These are phyloP conservation scores for Oldenlandia corymbosa DNA, from an alignment of 257 asterid species.

Conservation along the genomic window DNA sequence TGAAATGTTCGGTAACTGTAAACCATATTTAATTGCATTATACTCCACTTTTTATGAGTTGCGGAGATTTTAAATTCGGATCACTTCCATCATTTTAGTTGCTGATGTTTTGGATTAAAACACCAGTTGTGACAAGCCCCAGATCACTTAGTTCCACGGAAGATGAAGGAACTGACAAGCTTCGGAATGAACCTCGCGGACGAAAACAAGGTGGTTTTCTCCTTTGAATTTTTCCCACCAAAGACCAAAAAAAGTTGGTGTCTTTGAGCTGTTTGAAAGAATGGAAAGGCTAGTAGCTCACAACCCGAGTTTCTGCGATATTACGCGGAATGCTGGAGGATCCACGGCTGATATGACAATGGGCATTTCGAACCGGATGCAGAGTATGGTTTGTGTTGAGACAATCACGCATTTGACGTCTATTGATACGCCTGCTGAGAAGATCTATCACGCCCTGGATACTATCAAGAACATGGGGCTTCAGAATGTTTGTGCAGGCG, in stretches of 20 bases:
- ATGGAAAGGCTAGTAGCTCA: conserved; percentile 98
- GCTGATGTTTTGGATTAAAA: no score
- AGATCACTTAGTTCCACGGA: no score
- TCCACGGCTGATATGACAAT: conserved; percentile 98
- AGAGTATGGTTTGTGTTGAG: conserved; percentile 97
- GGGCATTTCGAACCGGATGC: conserved; percentile 94
- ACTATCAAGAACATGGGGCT: conserved; percentile 73
- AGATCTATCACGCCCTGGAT: conserved; percentile 82
- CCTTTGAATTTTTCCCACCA: conserved; percentile 97
- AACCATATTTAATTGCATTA: no score
- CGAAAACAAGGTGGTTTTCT: conserved; percentile 56
- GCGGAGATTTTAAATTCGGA: no score
- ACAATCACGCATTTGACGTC: conserved; percentile 98
- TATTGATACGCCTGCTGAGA: conserved; percentile 94
- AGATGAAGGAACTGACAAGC: no score
- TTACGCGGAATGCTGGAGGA: conserved; percentile 99
- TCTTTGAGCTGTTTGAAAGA: conserved; percentile 83
- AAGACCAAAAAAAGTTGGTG: conserved; percentile 97
- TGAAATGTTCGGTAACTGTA: no score
- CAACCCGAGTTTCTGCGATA: conserved; percentile 83
- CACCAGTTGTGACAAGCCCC: no score
- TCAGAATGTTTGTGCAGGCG: conserved; percentile 93
- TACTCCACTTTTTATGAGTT: no score
- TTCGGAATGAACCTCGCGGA: no score
- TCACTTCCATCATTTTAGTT: no score